Conservation (phyloP, 2,329 filamentous ascomycete species). For the Aspergillus carbonarius region DNA sequence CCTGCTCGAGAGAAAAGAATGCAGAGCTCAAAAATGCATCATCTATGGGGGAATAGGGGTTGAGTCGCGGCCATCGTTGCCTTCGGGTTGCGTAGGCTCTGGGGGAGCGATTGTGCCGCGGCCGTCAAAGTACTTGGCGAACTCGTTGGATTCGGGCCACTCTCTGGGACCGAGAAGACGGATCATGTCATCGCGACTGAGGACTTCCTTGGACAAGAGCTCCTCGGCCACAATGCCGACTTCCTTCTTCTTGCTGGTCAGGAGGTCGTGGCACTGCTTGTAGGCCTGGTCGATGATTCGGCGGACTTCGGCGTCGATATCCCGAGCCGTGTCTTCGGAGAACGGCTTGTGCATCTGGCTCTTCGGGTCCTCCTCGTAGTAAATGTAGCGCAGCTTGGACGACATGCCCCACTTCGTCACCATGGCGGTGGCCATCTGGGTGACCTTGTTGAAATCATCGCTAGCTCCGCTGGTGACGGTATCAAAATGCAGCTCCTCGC, state of each 20-base stretch:
- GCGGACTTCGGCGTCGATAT: constrained; percentile 88
- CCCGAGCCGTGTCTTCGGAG: constrained; percentile 87
- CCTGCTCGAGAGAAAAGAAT: not conserved
- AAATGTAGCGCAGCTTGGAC: constrained; percentile 84
- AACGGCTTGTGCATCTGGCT: constrained; percentile 91
- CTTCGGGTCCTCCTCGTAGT: constrained; percentile 75
- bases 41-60: constrained; percentile 30
- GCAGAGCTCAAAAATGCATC: not conserved
- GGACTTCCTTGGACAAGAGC: constrained; percentile 84
- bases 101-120: constrained; percentile 56
- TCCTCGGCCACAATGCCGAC: constrained; percentile 91
- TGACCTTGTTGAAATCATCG: constrained; percentile 98
- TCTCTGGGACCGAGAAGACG: constrained; percentile 80
- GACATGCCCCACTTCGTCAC: constrained; percentile 99
- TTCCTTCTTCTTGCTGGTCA: constrained; percentile 83
- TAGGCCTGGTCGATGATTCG: constrained; percentile 92
- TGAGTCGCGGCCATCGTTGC: constrained; percentile 38
- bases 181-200: constrained; percentile 89
- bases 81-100: constrained; percentile 31
- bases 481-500: constrained; percentile 94
- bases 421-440: constrained; percentile 93
- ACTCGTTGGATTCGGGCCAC: constrained; percentile 82
- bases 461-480: constrained; percentile 93
- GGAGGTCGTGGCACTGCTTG: constrained; percentile 79
- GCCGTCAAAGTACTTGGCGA: constrained; percentile 85